phyloP scores from a whole-genome alignment of 768 basidiomycete genomes.

The Mrakia gelida region DNA sequence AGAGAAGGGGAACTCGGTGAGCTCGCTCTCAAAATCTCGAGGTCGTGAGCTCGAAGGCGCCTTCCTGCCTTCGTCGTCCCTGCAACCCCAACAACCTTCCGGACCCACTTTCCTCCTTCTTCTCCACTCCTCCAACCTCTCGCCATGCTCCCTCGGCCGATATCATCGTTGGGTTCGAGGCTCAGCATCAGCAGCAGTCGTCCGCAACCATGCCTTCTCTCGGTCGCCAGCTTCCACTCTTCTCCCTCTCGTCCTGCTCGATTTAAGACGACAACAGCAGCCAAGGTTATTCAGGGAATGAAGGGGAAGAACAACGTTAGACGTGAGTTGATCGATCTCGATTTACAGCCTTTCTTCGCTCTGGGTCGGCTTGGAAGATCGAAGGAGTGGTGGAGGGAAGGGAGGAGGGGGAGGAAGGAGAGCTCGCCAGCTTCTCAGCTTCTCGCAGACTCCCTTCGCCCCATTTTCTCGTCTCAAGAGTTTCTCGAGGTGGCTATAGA shows the following conservation, averaged over 20 bases:
- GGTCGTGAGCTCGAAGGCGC: neutral
- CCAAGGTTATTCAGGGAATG: conserved; percentile 23
- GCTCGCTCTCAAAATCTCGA: neutral
- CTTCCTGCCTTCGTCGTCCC: neutral
- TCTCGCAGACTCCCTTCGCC: neutral
- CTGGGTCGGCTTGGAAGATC: neutral
- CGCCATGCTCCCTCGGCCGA: conserved; percentile 22
- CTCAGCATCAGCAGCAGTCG: too few species aligned
- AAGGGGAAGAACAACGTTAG: neutral
- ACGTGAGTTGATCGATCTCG: neutral
- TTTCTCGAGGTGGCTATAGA: too few species aligned
- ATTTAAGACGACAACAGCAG: conserved; percentile 8
- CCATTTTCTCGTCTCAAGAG: neutral
- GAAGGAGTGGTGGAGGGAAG: too few species aligned
- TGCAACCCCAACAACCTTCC: neutral
- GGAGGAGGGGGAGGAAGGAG: neutral
- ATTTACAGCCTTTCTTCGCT: too few species aligned
- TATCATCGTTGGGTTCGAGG: neutral
- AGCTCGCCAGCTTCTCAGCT: neutral
- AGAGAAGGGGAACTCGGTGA: too few species aligned
- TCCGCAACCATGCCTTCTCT: neutral
- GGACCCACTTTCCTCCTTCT: neutral
- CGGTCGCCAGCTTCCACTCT: conserved; percentile 1
- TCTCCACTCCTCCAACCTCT: neutral
- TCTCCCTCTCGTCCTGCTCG: neutral